phyloP scores from a whole-genome alignment of 352 stramenopile genomes.

The Phytopythium sindhum region DNA sequence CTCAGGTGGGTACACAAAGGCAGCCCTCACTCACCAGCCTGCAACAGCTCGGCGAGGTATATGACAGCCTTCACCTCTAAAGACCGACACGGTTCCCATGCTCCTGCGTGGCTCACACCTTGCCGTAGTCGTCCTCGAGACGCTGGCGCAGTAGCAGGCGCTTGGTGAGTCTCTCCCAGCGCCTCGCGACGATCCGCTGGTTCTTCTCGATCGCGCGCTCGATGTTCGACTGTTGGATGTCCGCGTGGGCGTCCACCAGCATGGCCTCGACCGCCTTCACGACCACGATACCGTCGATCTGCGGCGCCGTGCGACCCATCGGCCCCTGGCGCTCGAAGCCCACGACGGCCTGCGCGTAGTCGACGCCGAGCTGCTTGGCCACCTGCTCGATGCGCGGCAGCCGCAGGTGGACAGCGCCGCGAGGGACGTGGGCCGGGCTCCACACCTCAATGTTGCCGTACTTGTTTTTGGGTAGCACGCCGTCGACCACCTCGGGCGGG shows the following conservation, averaged over 20 bases:
- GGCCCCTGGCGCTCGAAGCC: conserved; percentile 53
- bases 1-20: too few species aligned
- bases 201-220: conserved; percentile 73
- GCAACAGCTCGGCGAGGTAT: too few species aligned
- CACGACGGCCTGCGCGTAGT: conserved; percentile 77
- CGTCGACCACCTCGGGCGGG: conserved; percentile 46
- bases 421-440: conserved; percentile 65
- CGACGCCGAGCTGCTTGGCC: conserved; percentile 63
- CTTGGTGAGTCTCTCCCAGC: conserved; percentile 68
- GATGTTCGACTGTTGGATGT: conserved; percentile 60
- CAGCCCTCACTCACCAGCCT: too few species aligned
- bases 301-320: conserved; percentile 53
- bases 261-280: conserved; percentile 29
- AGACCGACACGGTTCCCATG: too few species aligned
- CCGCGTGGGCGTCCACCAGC: conserved; percentile 67
- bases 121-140: conserved; percentile 77
- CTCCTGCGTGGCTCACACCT: conserved; percentile 20
- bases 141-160: conserved; percentile 63
- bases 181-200: conserved; percentile 43
- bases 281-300: conserved; percentile 77
- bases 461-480: conserved; percentile 76
- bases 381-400: conserved; percentile 63
- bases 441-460: conserved; percentile 88
- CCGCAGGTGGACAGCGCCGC: conserved; percentile 52
- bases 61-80: too few species aligned